These are phyloP conservation scores for Thielaviopsis populi DNA, from an alignment of 2,329 filamentous ascomycete genomes.

Conservation along the genomic window DNA sequence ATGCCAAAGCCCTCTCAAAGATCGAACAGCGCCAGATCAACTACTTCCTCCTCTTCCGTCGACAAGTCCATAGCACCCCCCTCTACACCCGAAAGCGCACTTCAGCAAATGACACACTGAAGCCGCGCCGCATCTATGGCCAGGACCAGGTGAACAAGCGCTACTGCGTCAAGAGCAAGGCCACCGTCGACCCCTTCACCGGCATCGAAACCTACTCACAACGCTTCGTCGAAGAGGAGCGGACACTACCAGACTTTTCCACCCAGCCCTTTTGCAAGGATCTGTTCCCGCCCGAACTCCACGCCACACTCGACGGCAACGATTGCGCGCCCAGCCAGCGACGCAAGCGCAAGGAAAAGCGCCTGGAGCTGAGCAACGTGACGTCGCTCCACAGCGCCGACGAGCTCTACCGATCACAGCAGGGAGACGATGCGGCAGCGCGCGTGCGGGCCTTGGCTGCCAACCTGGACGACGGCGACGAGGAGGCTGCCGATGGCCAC, in stretches of 20 bases:
- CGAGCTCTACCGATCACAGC: slow-evolving; percentile 32
- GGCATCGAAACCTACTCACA: slow-evolving; percentile 44
- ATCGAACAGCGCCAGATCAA: slow-evolving; percentile 35
- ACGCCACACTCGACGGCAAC: slow-evolving; percentile 37
- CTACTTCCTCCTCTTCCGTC: slow-evolving; percentile 40
- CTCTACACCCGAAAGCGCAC: slow-evolving; percentile 42
- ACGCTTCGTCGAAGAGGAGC: slow-evolving; percentile 36
- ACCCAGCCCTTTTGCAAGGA: slow-evolving; percentile 35
- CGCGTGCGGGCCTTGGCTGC: slow-evolving; percentile 22
- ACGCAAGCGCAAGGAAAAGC: slow-evolving; percentile 27
- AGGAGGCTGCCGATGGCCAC: slow-evolving; percentile 31
- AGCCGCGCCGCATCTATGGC: slow-evolving; percentile 33
- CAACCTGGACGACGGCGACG: slow-evolving; percentile 31
- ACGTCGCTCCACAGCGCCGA: slow-evolving; percentile 36
- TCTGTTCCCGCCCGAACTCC: slow-evolving; percentile 42
- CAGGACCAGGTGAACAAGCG: slow-evolving; percentile 44
- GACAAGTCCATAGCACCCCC: slow-evolving; percentile 38
- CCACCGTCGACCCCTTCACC: slow-evolving; percentile 43
- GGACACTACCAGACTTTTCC: slow-evolving; percentile 39
- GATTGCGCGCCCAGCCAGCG: slow-evolving; percentile 22
- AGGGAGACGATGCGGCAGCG: slow-evolving; percentile 21
- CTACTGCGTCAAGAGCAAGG: slow-evolving; percentile 40
- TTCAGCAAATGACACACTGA: slow-evolving; percentile 27
- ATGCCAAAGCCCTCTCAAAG: slow-evolving; percentile 29
- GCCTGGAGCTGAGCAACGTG: slow-evolving; percentile 33